Conservation (phyloP, 441 rosid genomes). For the Jatropha multifida region DNA sequence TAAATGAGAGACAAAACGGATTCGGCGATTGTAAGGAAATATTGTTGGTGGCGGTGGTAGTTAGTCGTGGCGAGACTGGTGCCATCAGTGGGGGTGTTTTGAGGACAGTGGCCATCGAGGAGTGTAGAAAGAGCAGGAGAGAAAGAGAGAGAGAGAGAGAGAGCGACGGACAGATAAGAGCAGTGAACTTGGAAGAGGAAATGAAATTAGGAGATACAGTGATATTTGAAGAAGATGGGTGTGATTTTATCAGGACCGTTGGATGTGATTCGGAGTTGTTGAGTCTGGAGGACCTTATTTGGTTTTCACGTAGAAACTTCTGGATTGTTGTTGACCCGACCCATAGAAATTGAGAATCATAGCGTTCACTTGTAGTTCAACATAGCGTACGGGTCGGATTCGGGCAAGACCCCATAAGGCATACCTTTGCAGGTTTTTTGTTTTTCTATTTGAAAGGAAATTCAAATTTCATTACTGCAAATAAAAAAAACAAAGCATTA, state of each 20-base stretch:
- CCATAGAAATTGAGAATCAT: too few relatives aligned
- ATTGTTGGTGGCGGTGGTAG: neutral
- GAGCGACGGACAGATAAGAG: slow-evolving; percentile 8
- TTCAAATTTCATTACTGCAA: too few relatives aligned
- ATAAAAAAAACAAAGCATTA: too few relatives aligned
- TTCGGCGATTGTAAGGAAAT: slow-evolving; percentile 29
- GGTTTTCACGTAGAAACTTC: neutral
- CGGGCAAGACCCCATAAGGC: too few relatives aligned
- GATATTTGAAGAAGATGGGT: neutral
- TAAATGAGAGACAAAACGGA: slow-evolving; percentile 40
- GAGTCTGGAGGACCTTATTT: neutral
- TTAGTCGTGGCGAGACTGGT: slow-evolving; percentile 26
- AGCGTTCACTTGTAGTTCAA: too few relatives aligned
- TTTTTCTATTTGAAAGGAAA: too few relatives aligned
- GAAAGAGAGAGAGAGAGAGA: too few relatives aligned
- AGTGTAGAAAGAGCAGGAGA: neutral
- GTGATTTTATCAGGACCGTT: slow-evolving; percentile 29
- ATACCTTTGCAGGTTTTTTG: too few relatives aligned
- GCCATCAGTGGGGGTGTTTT: slow-evolving; percentile 54
- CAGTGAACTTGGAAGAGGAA: slow-evolving; percentile 14
- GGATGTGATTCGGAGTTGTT: slow-evolving; percentile 19
- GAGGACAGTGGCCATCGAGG: slow-evolving; percentile 64
- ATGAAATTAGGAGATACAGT: slow-evolving; percentile 5
- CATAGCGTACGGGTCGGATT: too few relatives aligned
- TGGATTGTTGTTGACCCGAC: neutral